Evolutionary conservation across 495 filamentous ascomycete genomes (phyloP).

Genomic region (Tuber melanosporum): DNA sequence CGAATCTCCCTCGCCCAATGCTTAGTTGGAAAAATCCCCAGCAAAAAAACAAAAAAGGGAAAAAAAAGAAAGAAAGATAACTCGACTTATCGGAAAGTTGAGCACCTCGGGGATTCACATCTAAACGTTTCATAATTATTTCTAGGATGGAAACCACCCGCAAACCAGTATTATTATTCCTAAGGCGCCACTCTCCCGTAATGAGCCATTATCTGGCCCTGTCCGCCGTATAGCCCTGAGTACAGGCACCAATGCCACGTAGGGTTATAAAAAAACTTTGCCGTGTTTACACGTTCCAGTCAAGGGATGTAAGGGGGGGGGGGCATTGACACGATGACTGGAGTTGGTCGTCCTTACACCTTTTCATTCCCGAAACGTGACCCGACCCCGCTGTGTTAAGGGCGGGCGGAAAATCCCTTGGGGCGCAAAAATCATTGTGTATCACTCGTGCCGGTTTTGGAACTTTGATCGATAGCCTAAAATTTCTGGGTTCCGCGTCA

Average conservation of each 20-base stretch:
- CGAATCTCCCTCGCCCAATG: neutral
- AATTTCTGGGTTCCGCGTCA: neutral
- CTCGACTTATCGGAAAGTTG: neutral
- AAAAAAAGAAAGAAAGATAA: neutral
- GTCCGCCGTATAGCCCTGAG: no score
- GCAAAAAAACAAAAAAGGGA: neutral
- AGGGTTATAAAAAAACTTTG: no score
- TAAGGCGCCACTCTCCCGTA: neutral
- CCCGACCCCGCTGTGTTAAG: neutral
- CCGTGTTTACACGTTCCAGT: neutral
- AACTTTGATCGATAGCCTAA: neutral
- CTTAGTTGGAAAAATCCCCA: neutral
- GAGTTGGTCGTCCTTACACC: neutral
- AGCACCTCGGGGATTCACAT: neutral
- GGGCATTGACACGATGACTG: neutral
- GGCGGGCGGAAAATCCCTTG: neutral
- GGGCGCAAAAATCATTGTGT: neutral
- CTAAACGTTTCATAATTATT: neutral
- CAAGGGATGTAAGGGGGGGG: neutral
- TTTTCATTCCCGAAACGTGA: neutral
- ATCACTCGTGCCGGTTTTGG: neutral
- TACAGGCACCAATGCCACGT: neutral
- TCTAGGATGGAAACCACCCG: neutral
- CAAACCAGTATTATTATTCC: no score
- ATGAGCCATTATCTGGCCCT: neutral